Base-by-base conservation (phyloP, 371 early-diverging fungal genomes). In the Mortierella sp. region DNA sequence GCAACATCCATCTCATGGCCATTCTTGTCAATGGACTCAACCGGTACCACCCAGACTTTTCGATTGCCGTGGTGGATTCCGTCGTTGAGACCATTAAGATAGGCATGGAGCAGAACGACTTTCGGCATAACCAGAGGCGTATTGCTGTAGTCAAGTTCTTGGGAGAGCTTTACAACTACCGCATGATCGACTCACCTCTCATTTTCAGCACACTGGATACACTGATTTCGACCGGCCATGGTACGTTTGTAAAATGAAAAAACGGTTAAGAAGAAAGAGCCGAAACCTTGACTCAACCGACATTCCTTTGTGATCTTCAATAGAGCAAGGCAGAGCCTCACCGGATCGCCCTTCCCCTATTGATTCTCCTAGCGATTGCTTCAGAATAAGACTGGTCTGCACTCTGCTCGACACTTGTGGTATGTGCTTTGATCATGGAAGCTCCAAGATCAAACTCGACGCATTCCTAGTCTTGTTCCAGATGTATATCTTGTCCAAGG, bases 321-420 rank as follows among this genome's bases (percentile, higher is more conserved):
- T 84, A 88, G 89, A 92, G 14, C 87, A 86, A 56, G 94, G 95
- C 18, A 72, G 95, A 28, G 92, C 94, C 24, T 81, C 84, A 6
- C 88, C 85, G 42, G 90, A 86, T 16, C 82, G 86, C 6, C 82
- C 81, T 23, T 89, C 87, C 58, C 84, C 87, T 4, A 78, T 94
- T 14, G 99, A 99, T 68, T 84, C 90, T 4, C 90, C 94, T 12
- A 80, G 89, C 67, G 98, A 98, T 78, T 96, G 92, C 72, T 98
- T 99, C 89, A 91, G 99, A 31, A 87, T 96, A 23, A 90, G 97
- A 23, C 82, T 99, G 7, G 87, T 88, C 54, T 95, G 95, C 82
- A 90, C 93, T 0, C 64, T 98, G 21, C 85, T 99, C 8, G 94
- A 94, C 51, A 90, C 95, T 0, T 96, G 98, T 63, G 96, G 97